A percentile compares a stretch with the other conserved stretches of the same genome.
Conservation (phyloP, 2,329 filamentous ascomycete genomes). For the Lomentospora prolificans region DNA sequence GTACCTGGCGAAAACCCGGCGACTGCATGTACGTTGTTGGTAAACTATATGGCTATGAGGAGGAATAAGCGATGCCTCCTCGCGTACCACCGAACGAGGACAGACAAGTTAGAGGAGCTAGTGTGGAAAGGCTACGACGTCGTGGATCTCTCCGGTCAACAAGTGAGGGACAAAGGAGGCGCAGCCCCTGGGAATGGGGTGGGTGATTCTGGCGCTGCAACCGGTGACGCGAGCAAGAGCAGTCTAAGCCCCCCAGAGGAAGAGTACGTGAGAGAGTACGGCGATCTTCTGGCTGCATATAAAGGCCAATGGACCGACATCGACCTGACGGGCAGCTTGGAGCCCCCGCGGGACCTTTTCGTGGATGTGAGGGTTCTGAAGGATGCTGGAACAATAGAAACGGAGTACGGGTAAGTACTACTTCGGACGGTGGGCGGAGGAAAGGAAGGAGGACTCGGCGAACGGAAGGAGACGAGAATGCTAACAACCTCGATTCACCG, state of each 20-base stretch:
- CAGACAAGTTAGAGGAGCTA: slow-evolving; percentile 85
- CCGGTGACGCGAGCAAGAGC: slow-evolving; percentile 49
- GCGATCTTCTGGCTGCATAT: slow-evolving; percentile 85
- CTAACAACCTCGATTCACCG: not conserved
- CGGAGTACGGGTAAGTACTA: slow-evolving; percentile 79
- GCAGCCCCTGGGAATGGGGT: slow-evolving; percentile 13
- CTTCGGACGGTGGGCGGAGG: too few relatives aligned
- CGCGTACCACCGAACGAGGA: slow-evolving; percentile 83
- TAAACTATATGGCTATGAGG: slow-evolving; percentile 90
- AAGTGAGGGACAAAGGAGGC: slow-evolving; percentile 23
- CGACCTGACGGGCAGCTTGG: slow-evolving; percentile 85
- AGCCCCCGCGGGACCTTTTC: slow-evolving; percentile 90
- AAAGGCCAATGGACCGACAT: slow-evolving; percentile 99
- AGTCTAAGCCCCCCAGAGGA: slow-evolving; percentile 92
- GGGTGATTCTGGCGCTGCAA: slow-evolving; percentile 18
- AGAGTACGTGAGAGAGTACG: slow-evolving; percentile 88
- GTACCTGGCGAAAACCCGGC: slow-evolving; percentile 75
- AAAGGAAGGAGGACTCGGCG: too few relatives aligned
- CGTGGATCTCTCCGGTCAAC: slow-evolving; percentile 56
- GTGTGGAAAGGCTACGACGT: slow-evolving; percentile 88
- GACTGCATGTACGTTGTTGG: slow-evolving; percentile 77
- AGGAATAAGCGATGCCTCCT: slow-evolving; percentile 92
- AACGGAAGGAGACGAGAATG: too few relatives aligned
- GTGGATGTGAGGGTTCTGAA: slow-evolving; percentile 94
- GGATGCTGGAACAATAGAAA: slow-evolving; percentile 97